Base-by-base conservation (phyloP, 2,329 filamentous ascomycete genomes). In the Clonostachys rhizophaga region DNA sequence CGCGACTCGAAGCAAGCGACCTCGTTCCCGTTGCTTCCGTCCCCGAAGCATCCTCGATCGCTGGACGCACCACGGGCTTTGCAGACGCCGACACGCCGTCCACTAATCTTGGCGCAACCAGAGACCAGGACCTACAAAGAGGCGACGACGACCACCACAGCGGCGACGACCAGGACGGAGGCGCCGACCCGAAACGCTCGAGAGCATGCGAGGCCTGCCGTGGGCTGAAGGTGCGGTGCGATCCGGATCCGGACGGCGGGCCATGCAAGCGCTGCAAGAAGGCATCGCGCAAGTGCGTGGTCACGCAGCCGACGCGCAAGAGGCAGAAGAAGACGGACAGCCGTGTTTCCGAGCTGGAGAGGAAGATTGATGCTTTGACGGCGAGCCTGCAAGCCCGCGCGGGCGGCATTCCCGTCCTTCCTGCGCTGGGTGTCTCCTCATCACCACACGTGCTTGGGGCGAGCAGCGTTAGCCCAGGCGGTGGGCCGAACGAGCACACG, bases 301-400 rank as follows among this genome's bases (percentile, higher is more conserved):
- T 91, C 51, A 95, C 89, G 1, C 81, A 83, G 52, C 89, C 79
- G 13, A 81, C 75, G 33, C 65, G 89, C 39, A 95, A 95, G 68
- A 78, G 91, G 41, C 89, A 92, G 71, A 95, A 92, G 74, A 95
- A 95, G 74, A 91, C 89, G 46, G 91, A 95, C 63, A 92, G 83
- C 54, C 79, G 90, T 45, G 91, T 96, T 12, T 87, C 90, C 9
- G 91, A 96, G 71, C 75, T 96, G 45, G 91, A 96, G 72, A 90
- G 86, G 74, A 95, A 95, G 71, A 92, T 96, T 53, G 90, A 96
- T 70, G 88, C 87, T 9, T 64, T 96, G 61, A 95, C 89, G 8
- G 88, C 89, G 7, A 90, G 83, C 35, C 63, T 96, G 53, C 84
- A 89, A 42, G 82, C 87, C 9, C 57, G 66, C 33, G 36, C 36